Evolutionary conservation across 225 moss, liverwort and hornwort species (phyloP), one percentile per base, ranked within the genome.

Genomic region (Anthoceros angustus): DNA sequence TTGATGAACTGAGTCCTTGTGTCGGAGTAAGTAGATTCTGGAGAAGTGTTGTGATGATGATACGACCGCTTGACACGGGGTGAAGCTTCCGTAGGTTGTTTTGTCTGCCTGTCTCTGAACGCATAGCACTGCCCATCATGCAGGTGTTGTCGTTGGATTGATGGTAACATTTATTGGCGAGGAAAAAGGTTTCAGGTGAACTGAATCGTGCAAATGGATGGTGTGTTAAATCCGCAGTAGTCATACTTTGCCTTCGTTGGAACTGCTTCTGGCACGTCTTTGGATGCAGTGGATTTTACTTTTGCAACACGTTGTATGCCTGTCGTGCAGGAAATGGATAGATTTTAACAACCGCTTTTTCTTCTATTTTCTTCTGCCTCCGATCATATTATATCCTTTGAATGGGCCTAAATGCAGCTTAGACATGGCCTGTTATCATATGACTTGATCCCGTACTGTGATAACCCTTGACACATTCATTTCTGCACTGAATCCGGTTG

Each of bases 361-460:
- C 78, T 93, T 93, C 61, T 93, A 93, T 64, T 87, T 87, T n/a
- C 69, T 93, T 42, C 62, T 93, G 25, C 93, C 93, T 42, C 89
- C 93, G 25, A 93, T 93, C 43, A 93, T 93, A 73, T 89, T 93
- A 93, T 89, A 93, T 93, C 89, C 89, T 84, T 78, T 7, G 15
- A 0, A 63, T 0, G 4, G 8, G 14, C 15, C 32, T 32, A 32
- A 32, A 32, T 4, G 21, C 8, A 7, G 24, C 55, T 25, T 11
- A 18, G 9, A 49, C 18, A 12, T 39, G 42, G 2, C 23, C 41
- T 69, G 9, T 60, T 63, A 46, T 1, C 45, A 46, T 6, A 46
- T 46, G 12, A 11, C 11, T 46, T 46, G 16, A 46, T 46, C 45
- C 45, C 2, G 12, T 6, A 46, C 11, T 46, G 55, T 18, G 23